Evolutionary conservation across 495 filamentous ascomycete species (phyloP).

Genomic region (Hypoxylon lienhwacheense): DNA sequence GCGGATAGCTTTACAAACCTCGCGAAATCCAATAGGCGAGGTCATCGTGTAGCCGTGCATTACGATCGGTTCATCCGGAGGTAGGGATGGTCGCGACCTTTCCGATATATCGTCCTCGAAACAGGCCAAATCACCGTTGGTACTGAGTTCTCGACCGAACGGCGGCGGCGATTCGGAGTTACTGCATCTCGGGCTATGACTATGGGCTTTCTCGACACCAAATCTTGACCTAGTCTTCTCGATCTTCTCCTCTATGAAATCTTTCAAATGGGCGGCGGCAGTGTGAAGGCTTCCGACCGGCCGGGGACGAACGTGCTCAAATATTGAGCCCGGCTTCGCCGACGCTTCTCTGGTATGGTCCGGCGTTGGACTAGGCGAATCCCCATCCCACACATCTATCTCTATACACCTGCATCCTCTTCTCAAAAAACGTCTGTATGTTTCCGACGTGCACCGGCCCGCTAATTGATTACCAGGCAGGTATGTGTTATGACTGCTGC

Average conservation of each 20-base stretch:
- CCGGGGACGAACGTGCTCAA: slow-evolving; percentile 41
- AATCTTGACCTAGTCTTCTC: slow-evolving; percentile 36
- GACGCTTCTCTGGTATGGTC: slow-evolving; percentile 23
- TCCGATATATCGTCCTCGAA: slow-evolving; percentile 11
- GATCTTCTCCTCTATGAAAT: slow-evolving; percentile 39
- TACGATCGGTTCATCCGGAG: slow-evolving; percentile 65
- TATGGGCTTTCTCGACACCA: slow-evolving; percentile 35
- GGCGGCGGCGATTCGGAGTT: slow-evolving; percentile 25
- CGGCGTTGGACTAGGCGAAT: slow-evolving; percentile 39
- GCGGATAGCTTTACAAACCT: slow-evolving; percentile 78
- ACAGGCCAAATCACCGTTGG: slow-evolving; percentile 2
- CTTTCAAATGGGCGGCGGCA: slow-evolving; percentile 42
- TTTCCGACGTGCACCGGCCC: slow-evolving; percentile 74
- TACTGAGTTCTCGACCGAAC: slow-evolving; percentile 17
- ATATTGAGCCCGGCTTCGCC: slow-evolving; percentile 11
- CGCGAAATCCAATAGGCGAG: slow-evolving; percentile 79
- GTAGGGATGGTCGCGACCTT: slow-evolving; percentile 36
- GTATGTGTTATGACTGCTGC: slow-evolving; percentile 92
- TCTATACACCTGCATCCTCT: slow-evolving; percentile 88
- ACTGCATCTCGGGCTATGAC: slow-evolving; percentile 45
- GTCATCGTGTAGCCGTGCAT: slow-evolving; percentile 87
- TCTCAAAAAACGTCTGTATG: slow-evolving; percentile 71
- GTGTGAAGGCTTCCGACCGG: slow-evolving; percentile 41
- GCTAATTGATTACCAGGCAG: slow-evolving; percentile 85
- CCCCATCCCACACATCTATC: slow-evolving; percentile 94